Evolutionary conservation across 306 rosid genomes (phyloP).

Genomic region (Purshia tridentata): DNA sequence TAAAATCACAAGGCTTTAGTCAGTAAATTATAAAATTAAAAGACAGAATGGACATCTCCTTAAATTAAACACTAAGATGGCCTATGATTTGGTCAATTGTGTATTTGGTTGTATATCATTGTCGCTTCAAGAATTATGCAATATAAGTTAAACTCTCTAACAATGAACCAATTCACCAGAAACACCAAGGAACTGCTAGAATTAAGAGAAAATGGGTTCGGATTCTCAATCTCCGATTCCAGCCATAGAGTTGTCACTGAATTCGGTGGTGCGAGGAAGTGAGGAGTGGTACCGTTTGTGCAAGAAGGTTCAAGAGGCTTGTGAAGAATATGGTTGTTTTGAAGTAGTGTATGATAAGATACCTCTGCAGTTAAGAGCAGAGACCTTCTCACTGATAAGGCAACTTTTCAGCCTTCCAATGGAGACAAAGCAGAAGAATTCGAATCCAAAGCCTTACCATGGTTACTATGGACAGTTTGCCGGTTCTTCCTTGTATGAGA

Average conservation of each 20-base stretch:
- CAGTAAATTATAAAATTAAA: no score
- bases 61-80: no score
- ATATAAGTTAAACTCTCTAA: background rate
- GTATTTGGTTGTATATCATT: background rate
- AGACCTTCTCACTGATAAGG: background rate
- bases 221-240: conserved; percentile 2
- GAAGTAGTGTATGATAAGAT: background rate
- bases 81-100: no score
- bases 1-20: no score
- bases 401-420: conserved; percentile 14
- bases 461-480: background rate
- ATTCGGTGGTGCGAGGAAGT: conserved; percentile 20
- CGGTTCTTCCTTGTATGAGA: background rate
- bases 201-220: background rate
- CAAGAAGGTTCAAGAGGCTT: conserved; percentile 50
- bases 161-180: background rate
- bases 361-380: conserved; percentile 11
- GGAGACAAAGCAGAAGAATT: conserved; percentile 4
- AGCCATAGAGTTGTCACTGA: background rate
- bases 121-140: background rate
- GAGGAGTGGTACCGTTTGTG: conserved; percentile 34
- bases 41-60: no score
- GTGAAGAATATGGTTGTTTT: conserved; percentile 32
- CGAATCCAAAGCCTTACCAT: conserved; percentile 1
- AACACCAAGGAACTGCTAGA: background rate